phyloP scores from a whole-genome alignment of 257 asterid species.

The Solanum virginianum region DNA sequence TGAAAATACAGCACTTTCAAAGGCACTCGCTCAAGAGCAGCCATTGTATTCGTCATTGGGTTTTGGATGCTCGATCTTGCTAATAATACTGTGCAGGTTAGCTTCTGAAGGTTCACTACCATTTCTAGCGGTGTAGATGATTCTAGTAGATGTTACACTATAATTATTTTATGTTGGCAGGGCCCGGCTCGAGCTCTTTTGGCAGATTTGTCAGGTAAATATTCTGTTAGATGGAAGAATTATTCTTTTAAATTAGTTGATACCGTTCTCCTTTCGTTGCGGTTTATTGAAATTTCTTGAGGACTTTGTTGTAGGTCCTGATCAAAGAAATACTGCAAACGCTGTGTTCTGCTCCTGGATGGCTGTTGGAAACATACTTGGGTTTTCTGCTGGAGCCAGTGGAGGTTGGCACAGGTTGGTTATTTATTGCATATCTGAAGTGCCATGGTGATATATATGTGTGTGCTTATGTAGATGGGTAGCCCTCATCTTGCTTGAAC shows the following conservation, averaged over 20 bases:
- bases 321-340: constrained; percentile 92
- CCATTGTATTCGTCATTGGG: constrained; percentile 77
- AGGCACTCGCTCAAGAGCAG: constrained; percentile 98
- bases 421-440: constrained; percentile 1
- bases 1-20: constrained; percentile 72
- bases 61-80: constrained; percentile 99
- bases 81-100: constrained; percentile 97
- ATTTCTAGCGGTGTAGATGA: neutral
- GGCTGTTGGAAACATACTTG: constrained; percentile 98
- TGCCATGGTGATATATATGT: neutral
- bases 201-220: constrained; percentile 93
- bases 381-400: constrained; percentile 97
- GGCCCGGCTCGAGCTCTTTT: constrained; percentile 99
- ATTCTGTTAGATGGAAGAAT: neutral
- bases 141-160: neutral
- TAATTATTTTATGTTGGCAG: constrained; percentile 23
- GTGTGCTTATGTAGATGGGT: neutral
- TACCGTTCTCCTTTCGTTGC: neutral
- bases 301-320: constrained; percentile 56
- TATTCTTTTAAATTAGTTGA: neutral
- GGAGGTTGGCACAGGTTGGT: constrained; percentile 93
- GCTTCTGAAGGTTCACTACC: constrained; percentile 1
- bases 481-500: neutral
- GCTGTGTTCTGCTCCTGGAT: constrained; percentile 96
- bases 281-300: neutral